These are phyloP conservation scores for Annulohypoxylon stygium DNA, from an alignment of 495 filamentous ascomycete genomes.

Conservation along the genomic window DNA sequence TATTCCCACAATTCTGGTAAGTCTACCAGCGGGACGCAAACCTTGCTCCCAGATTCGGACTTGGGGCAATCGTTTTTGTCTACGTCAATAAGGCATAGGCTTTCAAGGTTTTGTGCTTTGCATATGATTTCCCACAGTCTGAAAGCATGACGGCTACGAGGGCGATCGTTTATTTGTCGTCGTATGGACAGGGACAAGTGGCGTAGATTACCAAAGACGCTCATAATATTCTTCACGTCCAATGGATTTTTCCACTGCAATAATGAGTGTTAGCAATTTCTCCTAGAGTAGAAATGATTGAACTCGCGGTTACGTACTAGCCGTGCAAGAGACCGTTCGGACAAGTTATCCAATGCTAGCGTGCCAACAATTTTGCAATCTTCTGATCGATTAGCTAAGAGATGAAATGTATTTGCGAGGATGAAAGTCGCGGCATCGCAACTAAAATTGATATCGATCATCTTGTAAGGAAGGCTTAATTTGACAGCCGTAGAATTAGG, in stretches of 20 bases:
- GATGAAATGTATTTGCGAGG: conserved; percentile 48
- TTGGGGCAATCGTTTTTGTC: conserved; percentile 30
- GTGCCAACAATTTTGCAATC: conserved; percentile 38
- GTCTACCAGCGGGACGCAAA: background rate
- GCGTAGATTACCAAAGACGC: conserved; percentile 23
- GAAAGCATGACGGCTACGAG: conserved; percentile 28
- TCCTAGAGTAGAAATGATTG: background rate
- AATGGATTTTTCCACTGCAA: conserved; percentile 45
- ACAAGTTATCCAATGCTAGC: conserved; percentile 44
- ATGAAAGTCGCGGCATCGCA: conserved; percentile 45
- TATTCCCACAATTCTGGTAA: conserved; percentile 27
- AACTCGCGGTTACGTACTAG: background rate
- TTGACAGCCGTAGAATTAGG: conserved; percentile 35
- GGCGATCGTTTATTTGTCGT: conserved; percentile 35
- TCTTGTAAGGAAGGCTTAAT: conserved; percentile 46
- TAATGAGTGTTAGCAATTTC: background rate
- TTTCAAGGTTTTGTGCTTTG: conserved; percentile 41
- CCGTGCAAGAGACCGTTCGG: conserved; percentile 31
- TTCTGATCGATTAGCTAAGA: conserved; percentile 37
- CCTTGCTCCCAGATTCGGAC: background rate
- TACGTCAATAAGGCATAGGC: conserved; percentile 43
- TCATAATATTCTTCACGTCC: conserved; percentile 50
- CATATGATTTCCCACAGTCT: conserved; percentile 48
- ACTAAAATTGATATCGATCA: conserved; percentile 26
- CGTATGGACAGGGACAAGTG: conserved; percentile 44